phyloP scores from a whole-genome alignment of 2,329 filamentous ascomycete species.

The Elsinoe batatas region DNA sequence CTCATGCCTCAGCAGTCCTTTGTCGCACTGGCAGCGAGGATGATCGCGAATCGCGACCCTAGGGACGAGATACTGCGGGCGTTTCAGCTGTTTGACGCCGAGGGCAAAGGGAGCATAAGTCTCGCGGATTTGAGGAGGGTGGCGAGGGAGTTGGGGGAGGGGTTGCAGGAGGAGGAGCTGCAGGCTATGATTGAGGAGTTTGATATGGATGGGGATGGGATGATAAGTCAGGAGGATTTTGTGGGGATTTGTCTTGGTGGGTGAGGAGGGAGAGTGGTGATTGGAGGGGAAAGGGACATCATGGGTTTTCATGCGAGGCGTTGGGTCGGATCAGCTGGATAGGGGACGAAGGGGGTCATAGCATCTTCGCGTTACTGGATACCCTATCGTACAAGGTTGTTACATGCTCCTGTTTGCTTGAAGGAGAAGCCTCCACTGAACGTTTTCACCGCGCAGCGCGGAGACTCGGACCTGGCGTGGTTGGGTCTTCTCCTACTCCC shows the following conservation, averaged over 20 bases:
- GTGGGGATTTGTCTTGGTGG: conserved; percentile 52
- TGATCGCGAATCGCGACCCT: conserved; percentile 75
- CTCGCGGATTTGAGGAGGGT: conserved; percentile 80
- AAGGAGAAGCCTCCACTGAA: background rate
- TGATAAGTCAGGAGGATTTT: conserved; percentile 54
- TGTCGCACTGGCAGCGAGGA: conserved; percentile 62
- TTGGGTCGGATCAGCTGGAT: background rate
- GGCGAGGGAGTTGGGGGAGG: conserved; percentile 83
- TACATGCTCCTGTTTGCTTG: background rate
- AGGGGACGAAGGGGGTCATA: background rate
- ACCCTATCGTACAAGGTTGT: conserved; percentile 4
- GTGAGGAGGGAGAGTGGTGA: background rate
- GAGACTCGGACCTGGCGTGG: background rate
- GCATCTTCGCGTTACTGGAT: conserved; percentile 9
- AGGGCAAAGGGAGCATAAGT: conserved; percentile 83
- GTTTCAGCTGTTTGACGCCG: conserved; percentile 87
- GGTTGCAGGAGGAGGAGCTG: conserved; percentile 84
- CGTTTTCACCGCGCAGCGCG: background rate
- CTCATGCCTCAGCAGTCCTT: conserved; percentile 64
- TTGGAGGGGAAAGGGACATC: background rate
- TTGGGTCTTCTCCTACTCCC: conserved; percentile 5
- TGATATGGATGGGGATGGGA: conserved; percentile 86
- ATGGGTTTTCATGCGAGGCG: background rate
- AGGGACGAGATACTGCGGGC: conserved; percentile 84
- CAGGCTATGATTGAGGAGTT: conserved; percentile 97